A percentile compares a stretch with the other conserved stretches of the same genome.
These are phyloP conservation scores for Pythium phragmiticola DNA, from an alignment of 352 stramenopile species.

Conservation along the genomic window DNA sequence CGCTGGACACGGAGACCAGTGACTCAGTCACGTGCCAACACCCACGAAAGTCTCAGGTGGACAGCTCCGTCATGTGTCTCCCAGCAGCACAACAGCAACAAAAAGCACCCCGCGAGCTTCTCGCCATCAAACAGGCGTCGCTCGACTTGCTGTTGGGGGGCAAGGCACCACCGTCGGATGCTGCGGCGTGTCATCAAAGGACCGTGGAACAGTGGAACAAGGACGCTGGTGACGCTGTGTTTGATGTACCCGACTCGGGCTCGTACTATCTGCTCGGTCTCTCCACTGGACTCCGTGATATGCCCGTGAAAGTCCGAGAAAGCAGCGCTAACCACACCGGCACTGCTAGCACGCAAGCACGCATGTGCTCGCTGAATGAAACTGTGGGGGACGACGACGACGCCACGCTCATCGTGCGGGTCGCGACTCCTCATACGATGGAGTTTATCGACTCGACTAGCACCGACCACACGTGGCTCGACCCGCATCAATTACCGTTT, in stretches of 20 bases:
- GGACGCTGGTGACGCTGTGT: slow-evolving; percentile 14
- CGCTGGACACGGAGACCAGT: slow-evolving; percentile 3
- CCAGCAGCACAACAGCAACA: background rate
- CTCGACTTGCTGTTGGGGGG: background rate
- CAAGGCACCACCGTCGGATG: background rate
- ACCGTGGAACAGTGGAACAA: slow-evolving; percentile 26
- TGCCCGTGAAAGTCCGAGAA: background rate
- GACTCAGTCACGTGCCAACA: slow-evolving; percentile 2
- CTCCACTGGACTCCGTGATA: slow-evolving; percentile 9
- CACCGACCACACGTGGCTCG: slow-evolving; percentile 26
- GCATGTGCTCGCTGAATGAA: slow-evolving; percentile 21
- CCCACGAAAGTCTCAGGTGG: slow-evolving; percentile 13
- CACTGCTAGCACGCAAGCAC: background rate
- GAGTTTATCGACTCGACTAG: slow-evolving; percentile 28
- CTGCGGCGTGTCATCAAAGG: background rate
- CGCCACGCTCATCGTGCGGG: slow-evolving; percentile 17
- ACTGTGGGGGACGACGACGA: slow-evolving; percentile 22
- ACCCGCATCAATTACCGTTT: slow-evolving; percentile 14
- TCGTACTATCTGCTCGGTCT: slow-evolving; percentile 25
- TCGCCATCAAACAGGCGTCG: background rate
- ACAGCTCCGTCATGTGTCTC: slow-evolving; percentile 20
- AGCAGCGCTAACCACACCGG: background rate
- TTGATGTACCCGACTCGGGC: slow-evolving; percentile 17
- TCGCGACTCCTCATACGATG: slow-evolving; percentile 24
- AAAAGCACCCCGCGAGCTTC: background rate